These are phyloP conservation scores for Cyclaneusma minus DNA, from an alignment of 2,329 filamentous ascomycete genomes.

Conservation along the genomic window DNA sequence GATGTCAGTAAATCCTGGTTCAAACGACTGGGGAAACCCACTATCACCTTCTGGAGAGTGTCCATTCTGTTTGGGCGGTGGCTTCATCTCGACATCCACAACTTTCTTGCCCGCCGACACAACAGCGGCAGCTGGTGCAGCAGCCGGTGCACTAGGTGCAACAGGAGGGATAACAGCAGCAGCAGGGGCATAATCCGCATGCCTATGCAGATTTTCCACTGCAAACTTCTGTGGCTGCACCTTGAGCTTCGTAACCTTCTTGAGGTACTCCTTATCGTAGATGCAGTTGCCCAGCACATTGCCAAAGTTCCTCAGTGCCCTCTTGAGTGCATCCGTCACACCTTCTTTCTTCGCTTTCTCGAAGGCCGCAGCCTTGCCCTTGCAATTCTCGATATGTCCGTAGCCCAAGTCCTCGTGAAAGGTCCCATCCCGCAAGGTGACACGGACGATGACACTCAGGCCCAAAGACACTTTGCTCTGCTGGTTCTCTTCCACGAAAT, in stretches of 20 bases:
- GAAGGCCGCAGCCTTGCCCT: slow-evolving; percentile 87
- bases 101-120: slow-evolving; percentile 13
- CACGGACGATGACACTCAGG: slow-evolving; percentile 76
- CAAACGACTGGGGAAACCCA: too few relatives aligned
- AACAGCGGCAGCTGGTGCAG: too few relatives aligned
- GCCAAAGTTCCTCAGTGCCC: slow-evolving; percentile 79
- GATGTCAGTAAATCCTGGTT: too few relatives aligned
- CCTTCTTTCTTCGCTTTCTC: slow-evolving; percentile 99
- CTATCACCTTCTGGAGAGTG: too few relatives aligned
- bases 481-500: slow-evolving; percentile 82
- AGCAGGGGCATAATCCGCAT: slow-evolving; percentile 42
- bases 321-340: slow-evolving; percentile 85
- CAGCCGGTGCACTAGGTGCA: slow-evolving; percentile 1
- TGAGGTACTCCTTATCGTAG: slow-evolving; percentile 89
- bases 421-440: slow-evolving; percentile 85
- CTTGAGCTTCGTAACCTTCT: slow-evolving; percentile 83
- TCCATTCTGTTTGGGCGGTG: slow-evolving; percentile 4
- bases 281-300: slow-evolving; percentile 97
- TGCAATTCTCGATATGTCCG: slow-evolving; percentile 89
- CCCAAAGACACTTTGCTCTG: slow-evolving; percentile 72
- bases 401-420: slow-evolving; percentile 97
- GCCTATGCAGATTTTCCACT: slow-evolving; percentile 65
- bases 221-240: slow-evolving; percentile 63
- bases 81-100: too few relatives aligned
- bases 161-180: background rate